These are phyloP conservation scores for Botrytis galanthina DNA, from an alignment of 2,329 filamentous ascomycete genomes.

Conservation along the genomic window DNA sequence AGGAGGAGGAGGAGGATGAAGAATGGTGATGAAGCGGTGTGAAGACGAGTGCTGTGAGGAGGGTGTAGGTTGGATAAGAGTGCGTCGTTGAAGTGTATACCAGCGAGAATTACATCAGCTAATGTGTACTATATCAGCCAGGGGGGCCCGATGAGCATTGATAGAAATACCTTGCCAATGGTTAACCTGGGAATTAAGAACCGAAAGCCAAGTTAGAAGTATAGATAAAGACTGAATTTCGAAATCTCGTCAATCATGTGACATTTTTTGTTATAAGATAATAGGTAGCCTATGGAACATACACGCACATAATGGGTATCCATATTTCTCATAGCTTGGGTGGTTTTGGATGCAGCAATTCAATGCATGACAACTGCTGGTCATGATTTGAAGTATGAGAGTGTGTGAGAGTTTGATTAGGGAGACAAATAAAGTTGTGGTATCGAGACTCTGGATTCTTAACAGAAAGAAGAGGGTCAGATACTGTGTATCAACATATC, in stretches of 20 bases:
- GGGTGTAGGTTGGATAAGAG: not conserved
- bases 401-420: not conserved
- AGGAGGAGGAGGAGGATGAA: not conserved
- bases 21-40: too few species aligned
- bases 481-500: not conserved
- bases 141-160: not conserved
- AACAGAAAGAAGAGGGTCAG: not conserved
- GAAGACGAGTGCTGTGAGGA: not conserved
- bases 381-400: not conserved
- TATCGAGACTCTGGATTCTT: not conserved
- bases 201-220: not conserved
- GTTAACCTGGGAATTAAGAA: not conserved
- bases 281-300: too few species aligned
- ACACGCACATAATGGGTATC: not conserved
- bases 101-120: not conserved
- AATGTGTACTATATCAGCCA: not conserved
- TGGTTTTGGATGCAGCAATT: accelerated
- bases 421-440: not conserved
- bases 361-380: not conserved
- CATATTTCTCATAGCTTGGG: not conserved
- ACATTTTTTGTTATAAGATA: not conserved
- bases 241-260: not conserved
- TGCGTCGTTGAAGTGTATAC: not conserved
- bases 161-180: not conserved
- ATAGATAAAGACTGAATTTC: not conserved